Conservation (phyloP, 1,284 basidiomycete species). For the Naganishia sp. region DNA sequence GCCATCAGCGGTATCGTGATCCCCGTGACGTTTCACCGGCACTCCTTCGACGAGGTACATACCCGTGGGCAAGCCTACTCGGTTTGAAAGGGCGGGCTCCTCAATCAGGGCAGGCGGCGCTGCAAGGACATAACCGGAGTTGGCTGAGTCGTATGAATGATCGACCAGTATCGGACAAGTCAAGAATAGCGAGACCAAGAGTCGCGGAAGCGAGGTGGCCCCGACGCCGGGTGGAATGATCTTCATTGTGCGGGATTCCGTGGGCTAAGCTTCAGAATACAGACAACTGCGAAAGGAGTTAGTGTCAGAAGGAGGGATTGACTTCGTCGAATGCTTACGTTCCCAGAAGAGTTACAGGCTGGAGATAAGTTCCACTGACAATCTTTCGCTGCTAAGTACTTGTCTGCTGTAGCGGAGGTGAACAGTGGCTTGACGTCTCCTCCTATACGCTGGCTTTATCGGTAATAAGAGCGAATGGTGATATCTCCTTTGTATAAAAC, state of each 20-base stretch:
- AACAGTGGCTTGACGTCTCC: no score
- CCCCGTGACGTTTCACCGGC: background rate
- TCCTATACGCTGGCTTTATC: no score
- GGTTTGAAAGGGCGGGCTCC: background rate
- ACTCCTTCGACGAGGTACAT: background rate
- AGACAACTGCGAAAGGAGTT: no score
- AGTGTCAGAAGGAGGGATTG: no score
- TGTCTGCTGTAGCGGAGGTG: no score
- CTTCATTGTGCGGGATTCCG: constrained; percentile 1
- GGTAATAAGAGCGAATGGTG: no score
- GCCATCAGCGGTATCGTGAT: background rate
- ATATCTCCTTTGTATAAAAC: no score
- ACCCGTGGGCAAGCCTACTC: background rate
- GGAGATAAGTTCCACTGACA: no score
- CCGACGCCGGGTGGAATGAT: background rate
- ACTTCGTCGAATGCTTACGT: no score
- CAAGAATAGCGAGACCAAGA: constrained; percentile 14
- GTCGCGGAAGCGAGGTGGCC: constrained; percentile 15
- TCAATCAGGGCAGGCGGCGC: background rate
- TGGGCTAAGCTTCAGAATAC: no score
- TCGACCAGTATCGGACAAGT: constrained; percentile 8
- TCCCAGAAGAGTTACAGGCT: no score
- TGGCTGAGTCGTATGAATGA: constrained; percentile 4
- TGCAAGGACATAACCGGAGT: constrained; percentile 1
- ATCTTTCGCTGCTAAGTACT: no score